Conservation (phyloP, 116 monocot species). For the Dioscorea cayenensis region DNA sequence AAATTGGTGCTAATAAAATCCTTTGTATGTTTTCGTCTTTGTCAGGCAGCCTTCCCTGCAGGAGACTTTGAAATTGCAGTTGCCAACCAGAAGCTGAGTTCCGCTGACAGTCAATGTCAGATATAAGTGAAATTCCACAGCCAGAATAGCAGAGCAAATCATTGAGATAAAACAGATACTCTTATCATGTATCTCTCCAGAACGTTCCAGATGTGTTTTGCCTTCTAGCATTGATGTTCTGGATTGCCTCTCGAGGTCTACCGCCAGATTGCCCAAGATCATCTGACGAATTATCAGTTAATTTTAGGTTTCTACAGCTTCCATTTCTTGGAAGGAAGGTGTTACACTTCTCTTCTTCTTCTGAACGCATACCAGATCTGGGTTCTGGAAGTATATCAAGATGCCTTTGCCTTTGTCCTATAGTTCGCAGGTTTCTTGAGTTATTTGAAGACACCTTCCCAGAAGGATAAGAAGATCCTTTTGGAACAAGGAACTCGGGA, state of each 20-base stretch:
- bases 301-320: constrained; percentile 25
- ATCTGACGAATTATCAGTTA: constrained; percentile 16
- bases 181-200: constrained; percentile 14
- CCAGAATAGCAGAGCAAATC: neutral
- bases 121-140: neutral
- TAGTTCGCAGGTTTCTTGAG: constrained; percentile 27
- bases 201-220: constrained; percentile 7
- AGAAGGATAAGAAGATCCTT: constrained; percentile 23
- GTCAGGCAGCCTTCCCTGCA: too few species aligned
- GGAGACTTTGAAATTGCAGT: neutral
- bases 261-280: constrained; percentile 22
- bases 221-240: constrained; percentile 20
- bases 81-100: neutral
- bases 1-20: too few species aligned
- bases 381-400: constrained; percentile 32
- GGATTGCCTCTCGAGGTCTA: constrained; percentile 18
- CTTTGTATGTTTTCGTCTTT: too few species aligned
- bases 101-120: too few species aligned
- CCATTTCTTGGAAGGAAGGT: constrained; percentile 27
- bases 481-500: constrained; percentile 58
- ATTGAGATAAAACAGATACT: too few species aligned
- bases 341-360: constrained; percentile 36
- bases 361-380: constrained; percentile 16
- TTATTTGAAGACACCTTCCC: constrained; percentile 24
- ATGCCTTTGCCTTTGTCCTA: constrained; percentile 35